A percentile compares a stretch with the other conserved stretches of the same genome.
Conservation (phyloP, 2,329 filamentous ascomycete genomes). For the Trichoderma sp. region DNA sequence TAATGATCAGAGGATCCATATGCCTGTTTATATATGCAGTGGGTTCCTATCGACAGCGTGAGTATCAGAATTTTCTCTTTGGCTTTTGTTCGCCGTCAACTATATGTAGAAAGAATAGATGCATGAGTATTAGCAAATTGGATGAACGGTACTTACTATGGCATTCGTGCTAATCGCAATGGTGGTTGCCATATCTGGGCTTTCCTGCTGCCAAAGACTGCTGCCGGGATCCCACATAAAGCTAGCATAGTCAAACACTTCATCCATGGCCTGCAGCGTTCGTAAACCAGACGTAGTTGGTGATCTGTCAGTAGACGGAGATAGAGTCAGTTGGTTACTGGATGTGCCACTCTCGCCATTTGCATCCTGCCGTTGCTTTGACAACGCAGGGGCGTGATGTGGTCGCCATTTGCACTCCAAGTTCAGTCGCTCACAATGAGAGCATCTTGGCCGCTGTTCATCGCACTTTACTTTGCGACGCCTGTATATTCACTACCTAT, state of each 20-base stretch:
- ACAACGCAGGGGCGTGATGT: not conserved
- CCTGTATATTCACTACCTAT: not conserved
- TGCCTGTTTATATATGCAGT: not conserved
- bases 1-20: not conserved
- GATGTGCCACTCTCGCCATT: slow-evolving; percentile 25
- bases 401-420: slow-evolving; percentile 53
- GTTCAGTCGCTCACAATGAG: slow-evolving; percentile 53
- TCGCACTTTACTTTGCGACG: slow-evolving; percentile 34
- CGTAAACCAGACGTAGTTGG: slow-evolving; percentile 31
- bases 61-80: not conserved
- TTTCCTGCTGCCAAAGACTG: slow-evolving; percentile 30
- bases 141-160: slow-evolving; percentile 25
- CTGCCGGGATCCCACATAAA: slow-evolving; percentile 49
- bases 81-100: not conserved
- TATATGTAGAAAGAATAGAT: not conserved
- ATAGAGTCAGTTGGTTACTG: slow-evolving; percentile 28
- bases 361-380: slow-evolving; percentile 27
- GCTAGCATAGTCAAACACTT: slow-evolving; percentile 50
- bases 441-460: slow-evolving; percentile 51
- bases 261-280: slow-evolving; percentile 39
- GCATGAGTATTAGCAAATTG: too few species aligned
- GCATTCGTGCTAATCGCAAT: not conserved
- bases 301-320: slow-evolving; percentile 34
- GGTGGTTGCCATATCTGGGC: not conserved
- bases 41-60: not conserved